These are phyloP conservation scores for Dactylorhiza incarnata DNA, from an alignment of 106 monocot genomes.

Conservation along the genomic window DNA sequence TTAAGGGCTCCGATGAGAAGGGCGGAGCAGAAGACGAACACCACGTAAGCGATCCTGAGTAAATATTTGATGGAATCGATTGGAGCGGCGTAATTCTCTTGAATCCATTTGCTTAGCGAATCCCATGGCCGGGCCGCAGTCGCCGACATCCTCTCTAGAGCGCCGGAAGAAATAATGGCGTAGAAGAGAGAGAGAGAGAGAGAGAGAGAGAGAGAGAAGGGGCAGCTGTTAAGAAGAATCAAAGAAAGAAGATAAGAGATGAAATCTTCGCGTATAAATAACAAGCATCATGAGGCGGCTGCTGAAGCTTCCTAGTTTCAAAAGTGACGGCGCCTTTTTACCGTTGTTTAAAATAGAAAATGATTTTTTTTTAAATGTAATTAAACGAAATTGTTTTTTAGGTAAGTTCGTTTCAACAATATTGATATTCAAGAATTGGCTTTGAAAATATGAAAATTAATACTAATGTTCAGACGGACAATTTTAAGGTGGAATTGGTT, in stretches of 20 bases:
- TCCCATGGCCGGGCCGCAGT: slow-evolving; percentile 10
- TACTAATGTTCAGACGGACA: no score
- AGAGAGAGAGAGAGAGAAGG: neutral
- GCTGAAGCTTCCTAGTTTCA: neutral
- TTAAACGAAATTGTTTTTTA: no score
- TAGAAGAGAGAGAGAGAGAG: neutral
- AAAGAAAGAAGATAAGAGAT: neutral
- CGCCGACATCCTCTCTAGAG: neutral
- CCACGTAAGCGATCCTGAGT: slow-evolving; percentile 32
- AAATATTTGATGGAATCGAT: slow-evolving; percentile 20
- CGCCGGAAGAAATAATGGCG: neutral
- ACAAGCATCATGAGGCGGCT: neutral
- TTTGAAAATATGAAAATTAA: no score
- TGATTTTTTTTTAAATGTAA: no score
- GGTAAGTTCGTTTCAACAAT: no score
- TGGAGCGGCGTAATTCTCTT: slow-evolving; percentile 24
- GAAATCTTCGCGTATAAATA: neutral
- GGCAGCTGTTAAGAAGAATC: neutral
- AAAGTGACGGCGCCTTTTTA: neutral
- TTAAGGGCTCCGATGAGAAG: slow-evolving; percentile 70
- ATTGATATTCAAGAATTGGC: no score
- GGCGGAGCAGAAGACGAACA: slow-evolving; percentile 67
- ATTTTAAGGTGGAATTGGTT: no score
- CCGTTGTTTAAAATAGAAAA: neutral
- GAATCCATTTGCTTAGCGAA: slow-evolving; percentile 17